Evolutionary conservation across 2,329 filamentous ascomycete genomes (phyloP).

Genomic region (Coleophoma cylindrospora): DNA sequence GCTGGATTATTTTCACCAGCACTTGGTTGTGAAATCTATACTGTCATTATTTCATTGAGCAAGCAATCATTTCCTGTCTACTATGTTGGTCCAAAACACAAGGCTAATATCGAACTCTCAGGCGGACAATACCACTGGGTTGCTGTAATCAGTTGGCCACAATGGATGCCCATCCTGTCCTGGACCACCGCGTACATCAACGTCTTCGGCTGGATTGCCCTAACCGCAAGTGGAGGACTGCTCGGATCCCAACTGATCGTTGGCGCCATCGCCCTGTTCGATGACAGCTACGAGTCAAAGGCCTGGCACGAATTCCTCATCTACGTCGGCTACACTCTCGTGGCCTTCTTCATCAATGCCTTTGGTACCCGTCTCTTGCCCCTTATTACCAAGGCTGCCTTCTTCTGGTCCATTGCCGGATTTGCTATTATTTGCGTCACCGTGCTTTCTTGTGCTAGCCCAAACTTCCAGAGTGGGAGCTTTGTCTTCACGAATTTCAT

Average conservation of each 20-base stretch:
- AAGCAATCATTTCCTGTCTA: no score
- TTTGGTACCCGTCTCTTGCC: constrained; percentile 44
- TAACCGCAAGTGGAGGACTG: constrained; percentile 48
- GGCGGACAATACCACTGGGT: constrained; percentile 52
- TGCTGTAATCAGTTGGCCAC: constrained; percentile 46
- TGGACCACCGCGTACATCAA: constrained; percentile 44
- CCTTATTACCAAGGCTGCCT: constrained; percentile 40
- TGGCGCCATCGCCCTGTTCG: constrained; percentile 45
- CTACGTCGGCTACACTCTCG: constrained; percentile 41
- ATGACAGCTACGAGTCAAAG: constrained; percentile 41
- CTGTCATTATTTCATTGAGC: no score
- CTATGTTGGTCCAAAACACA: no score
- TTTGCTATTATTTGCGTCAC: constrained; percentile 47
- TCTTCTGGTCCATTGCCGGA: constrained; percentile 47
- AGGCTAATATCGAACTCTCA: no score
- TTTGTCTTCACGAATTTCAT: constrained; percentile 52
- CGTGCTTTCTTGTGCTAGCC: constrained; percentile 45
- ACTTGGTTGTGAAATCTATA: no score
- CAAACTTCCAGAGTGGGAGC: constrained; percentile 41
- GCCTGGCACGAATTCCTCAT: constrained; percentile 50
- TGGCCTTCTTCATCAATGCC: constrained; percentile 41
- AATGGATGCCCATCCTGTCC: constrained; percentile 34
- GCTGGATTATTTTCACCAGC: no score
- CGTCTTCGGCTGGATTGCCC: constrained; percentile 34
- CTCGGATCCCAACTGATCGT: constrained; percentile 48